phyloP scores from a whole-genome alignment of 768 basidiomycete species.

The Butyriboletus loyo region DNA sequence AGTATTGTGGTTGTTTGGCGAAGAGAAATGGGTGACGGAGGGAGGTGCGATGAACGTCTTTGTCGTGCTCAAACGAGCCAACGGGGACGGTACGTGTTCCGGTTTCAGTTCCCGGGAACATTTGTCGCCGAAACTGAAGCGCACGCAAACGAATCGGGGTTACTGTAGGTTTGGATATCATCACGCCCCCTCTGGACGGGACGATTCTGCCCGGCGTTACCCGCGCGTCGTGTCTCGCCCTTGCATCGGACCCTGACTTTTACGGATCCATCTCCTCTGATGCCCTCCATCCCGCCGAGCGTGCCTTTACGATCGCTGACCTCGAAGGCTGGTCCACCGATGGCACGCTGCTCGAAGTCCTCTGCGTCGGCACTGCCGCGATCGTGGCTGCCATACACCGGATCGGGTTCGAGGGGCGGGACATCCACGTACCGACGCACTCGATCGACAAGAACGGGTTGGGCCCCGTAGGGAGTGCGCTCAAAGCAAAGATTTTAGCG shows the following conservation, averaged over 20 bases:
- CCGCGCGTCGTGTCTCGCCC: slow-evolving; percentile 75
- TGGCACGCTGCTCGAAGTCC: slow-evolving; percentile 76
- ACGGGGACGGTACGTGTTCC: slow-evolving; percentile 43
- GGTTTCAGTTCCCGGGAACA: neutral
- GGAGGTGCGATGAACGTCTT: slow-evolving; percentile 85
- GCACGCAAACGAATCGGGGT: neutral
- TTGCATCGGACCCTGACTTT: slow-evolving; percentile 62
- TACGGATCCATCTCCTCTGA: slow-evolving; percentile 12
- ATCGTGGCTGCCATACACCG: slow-evolving; percentile 69
- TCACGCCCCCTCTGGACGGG: slow-evolving; percentile 88
- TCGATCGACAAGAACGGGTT: slow-evolving; percentile 33
- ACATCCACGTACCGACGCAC: slow-evolving; percentile 61
- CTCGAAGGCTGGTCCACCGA: slow-evolving; percentile 51
- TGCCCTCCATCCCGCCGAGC: slow-evolving; percentile 49
- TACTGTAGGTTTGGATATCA: slow-evolving; percentile 62
- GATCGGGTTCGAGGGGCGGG: slow-evolving; percentile 70
- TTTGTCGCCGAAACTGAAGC: too few relatives aligned
- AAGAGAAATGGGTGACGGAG: slow-evolving; percentile 52
- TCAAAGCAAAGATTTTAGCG: slow-evolving; percentile 70
- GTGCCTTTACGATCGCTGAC: slow-evolving; percentile 56
- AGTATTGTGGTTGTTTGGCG: slow-evolving; percentile 74
- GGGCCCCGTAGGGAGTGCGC: slow-evolving; percentile 59
- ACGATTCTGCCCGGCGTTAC: slow-evolving; percentile 93
- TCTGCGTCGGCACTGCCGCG: slow-evolving; percentile 83
- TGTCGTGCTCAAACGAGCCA: slow-evolving; percentile 54